Percentiles rank a stretch among this genome's conserved stretches.
These are phyloP conservation scores for Penicillium italicum DNA, from an alignment of 2,329 filamentous ascomycete species.

Conservation along the genomic window DNA sequence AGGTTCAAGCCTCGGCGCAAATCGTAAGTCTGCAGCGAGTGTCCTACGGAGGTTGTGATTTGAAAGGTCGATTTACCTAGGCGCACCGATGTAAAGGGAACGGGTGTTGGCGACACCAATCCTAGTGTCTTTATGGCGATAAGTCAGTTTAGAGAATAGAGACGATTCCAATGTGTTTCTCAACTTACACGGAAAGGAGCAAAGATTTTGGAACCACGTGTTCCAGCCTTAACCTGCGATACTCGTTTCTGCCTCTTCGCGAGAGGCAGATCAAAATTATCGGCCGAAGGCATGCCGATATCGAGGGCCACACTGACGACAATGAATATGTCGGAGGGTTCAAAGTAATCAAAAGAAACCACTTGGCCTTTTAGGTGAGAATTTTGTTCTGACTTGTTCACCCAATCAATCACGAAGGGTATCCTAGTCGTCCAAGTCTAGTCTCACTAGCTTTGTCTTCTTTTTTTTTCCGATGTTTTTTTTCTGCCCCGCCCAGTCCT, in stretches of 20 bases:
- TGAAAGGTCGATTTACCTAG: slow-evolving; percentile 94
- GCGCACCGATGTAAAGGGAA: slow-evolving; percentile 85
- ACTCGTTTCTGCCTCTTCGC: slow-evolving; percentile 72
- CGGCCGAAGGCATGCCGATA: slow-evolving; percentile 46
- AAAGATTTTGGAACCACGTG: slow-evolving; percentile 72
- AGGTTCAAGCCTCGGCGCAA: slow-evolving; percentile 84
- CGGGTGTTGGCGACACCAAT: slow-evolving; percentile 81
- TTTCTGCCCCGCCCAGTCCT: slow-evolving; percentile 11
- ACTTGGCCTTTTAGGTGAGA: neutral
- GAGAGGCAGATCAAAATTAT: slow-evolving; percentile 58
- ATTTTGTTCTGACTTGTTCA: neutral
- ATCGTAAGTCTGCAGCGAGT: slow-evolving; percentile 92
- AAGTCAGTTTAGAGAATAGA: slow-evolving; percentile 9
- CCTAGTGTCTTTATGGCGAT: slow-evolving; percentile 70
- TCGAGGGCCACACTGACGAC: neutral
- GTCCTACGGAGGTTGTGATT: slow-evolving; percentile 90
- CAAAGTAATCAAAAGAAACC: neutral
- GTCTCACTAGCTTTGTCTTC: neutral
- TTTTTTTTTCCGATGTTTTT: slow-evolving; percentile 10
- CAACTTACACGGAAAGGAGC: slow-evolving; percentile 81
- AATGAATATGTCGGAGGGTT: neutral
- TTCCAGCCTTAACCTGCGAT: slow-evolving; percentile 40
- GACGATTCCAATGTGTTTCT: neutral
- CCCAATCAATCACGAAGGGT: neutral
- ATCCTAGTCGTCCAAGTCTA: neutral